These are phyloP conservation scores for Phytophthora fragariaefolia DNA, from an alignment of 352 stramenopile species.

Conservation along the genomic window DNA sequence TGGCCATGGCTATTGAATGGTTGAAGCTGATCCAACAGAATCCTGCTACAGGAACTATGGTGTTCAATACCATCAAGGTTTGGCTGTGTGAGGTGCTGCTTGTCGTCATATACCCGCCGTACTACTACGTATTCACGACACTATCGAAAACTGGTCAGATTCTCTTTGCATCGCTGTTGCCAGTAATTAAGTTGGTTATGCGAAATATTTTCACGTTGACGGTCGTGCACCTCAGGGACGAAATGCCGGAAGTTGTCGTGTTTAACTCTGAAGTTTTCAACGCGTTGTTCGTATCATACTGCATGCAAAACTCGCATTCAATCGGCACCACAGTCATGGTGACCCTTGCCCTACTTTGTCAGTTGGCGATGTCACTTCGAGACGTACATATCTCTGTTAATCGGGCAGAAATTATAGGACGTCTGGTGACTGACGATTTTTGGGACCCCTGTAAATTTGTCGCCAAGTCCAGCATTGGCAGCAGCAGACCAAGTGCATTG, in stretches of 20 bases:
- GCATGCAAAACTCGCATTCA: slow-evolving; percentile 34
- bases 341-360: slow-evolving; percentile 10
- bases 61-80: slow-evolving; percentile 7
- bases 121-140: background rate
- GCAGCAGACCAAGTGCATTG: background rate
- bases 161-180: slow-evolving; percentile 6
- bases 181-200: slow-evolving; percentile 29
- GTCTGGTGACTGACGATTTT: slow-evolving; percentile 12
- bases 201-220: slow-evolving; percentile 26
- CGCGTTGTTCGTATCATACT: slow-evolving; percentile 32
- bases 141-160: background rate
- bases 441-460: slow-evolving; percentile 1
- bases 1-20: background rate
- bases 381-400: slow-evolving; percentile 18
- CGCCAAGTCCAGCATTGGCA: background rate
- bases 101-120: background rate
- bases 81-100: background rate
- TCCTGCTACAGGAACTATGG: background rate
- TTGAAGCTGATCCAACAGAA: background rate
- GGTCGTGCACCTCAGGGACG: slow-evolving; percentile 28
- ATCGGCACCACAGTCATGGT: slow-evolving; percentile 25
- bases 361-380: slow-evolving; percentile 21
- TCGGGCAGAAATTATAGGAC: slow-evolving; percentile 1
- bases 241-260: slow-evolving; percentile 29
- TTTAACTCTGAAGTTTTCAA: slow-evolving; percentile 38